Conservation (phyloP, 345 rosid species). For the Sisymbrium irio region DNA sequence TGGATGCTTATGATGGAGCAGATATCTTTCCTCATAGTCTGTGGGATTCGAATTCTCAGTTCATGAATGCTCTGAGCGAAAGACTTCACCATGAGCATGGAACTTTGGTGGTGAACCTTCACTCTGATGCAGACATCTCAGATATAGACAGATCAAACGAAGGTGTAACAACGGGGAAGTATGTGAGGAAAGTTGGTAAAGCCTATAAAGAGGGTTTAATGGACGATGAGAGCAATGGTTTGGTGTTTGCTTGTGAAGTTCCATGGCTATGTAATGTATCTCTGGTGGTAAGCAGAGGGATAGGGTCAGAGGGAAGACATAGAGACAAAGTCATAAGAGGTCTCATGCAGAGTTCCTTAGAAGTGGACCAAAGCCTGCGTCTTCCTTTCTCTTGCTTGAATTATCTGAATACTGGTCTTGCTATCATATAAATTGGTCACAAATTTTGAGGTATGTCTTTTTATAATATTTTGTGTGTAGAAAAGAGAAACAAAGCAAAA, state of each 20-base stretch:
- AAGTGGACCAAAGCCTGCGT: constrained; percentile 50
- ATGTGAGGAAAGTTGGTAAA: constrained; percentile 52
- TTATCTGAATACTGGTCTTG: constrained; percentile 57
- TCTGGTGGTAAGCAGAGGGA: constrained; percentile 70
- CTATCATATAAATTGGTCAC: constrained; percentile 23
- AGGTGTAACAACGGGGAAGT: constrained; percentile 44
- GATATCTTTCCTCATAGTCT: constrained; percentile 81
- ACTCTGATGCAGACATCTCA: constrained; percentile 51
- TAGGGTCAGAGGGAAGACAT: constrained; percentile 24
- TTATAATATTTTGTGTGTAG: not conserved
- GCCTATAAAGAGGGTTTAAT: constrained; percentile 59
- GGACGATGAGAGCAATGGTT: constrained; percentile 39
- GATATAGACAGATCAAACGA: constrained; percentile 28
- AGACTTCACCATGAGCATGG: constrained; percentile 72
- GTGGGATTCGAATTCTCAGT: constrained; percentile 69
- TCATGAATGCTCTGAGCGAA: constrained; percentile 55
- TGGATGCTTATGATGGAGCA: constrained; percentile 94
- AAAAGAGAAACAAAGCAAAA: not conserved
- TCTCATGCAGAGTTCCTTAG: constrained; percentile 50
- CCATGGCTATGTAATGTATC: constrained; percentile 81
- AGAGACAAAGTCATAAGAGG: constrained; percentile 37
- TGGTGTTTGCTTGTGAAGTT: constrained; percentile 56
- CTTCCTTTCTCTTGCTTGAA: constrained; percentile 69
- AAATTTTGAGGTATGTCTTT: not conserved
- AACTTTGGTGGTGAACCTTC: constrained; percentile 85